phyloP scores from a whole-genome alignment of 805 yeast species.

The Naumovozyma dairenensis region DNA sequence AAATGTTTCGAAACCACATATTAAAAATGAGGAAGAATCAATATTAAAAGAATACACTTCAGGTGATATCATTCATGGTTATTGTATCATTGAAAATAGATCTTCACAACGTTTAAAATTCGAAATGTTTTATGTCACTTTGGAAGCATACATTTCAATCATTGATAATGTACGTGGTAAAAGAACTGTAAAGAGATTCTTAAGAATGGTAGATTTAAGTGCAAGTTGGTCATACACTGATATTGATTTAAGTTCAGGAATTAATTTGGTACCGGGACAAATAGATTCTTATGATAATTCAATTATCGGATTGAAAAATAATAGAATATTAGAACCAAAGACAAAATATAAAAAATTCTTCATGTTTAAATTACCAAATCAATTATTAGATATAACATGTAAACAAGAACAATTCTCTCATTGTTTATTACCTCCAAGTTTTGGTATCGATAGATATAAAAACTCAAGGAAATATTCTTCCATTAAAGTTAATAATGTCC shows the following conservation, averaged over 20 bases:
- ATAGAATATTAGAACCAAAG: conserved; percentile 38
- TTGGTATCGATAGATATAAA: conserved; percentile 29
- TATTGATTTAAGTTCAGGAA: conserved; percentile 41
- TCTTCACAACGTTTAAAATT: conserved; percentile 37
- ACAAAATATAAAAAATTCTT: conserved; percentile 45
- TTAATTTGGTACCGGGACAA: conserved; percentile 13
- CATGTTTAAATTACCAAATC: conserved; percentile 45
- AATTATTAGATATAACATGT: conserved; percentile 44
- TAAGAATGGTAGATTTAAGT: conserved; percentile 41
- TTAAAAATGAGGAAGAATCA: conserved; percentile 22
- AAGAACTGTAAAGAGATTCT: conserved; percentile 27
- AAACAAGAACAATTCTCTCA: conserved; percentile 31
- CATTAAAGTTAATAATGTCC: conserved; percentile 28
- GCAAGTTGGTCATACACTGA: conserved; percentile 41
- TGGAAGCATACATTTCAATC: conserved; percentile 40
- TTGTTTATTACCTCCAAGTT: conserved; percentile 32
- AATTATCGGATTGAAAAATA: conserved; percentile 34
- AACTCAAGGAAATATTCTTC: conserved; percentile 16
- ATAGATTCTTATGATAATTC: conserved; percentile 24
- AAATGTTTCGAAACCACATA: conserved; percentile 15
- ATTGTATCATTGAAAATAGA: conserved; percentile 34
- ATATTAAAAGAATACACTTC: conserved; percentile 40
- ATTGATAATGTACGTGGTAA: conserved; percentile 11
- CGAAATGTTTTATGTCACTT: conserved; percentile 47
- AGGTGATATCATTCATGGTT: conserved; percentile 48